A percentile compares a stretch with the other conserved stretches of the same genome.
These are phyloP conservation scores for Lactarius quietus DNA, from an alignment of 768 basidiomycete species.

Conservation along the genomic window DNA sequence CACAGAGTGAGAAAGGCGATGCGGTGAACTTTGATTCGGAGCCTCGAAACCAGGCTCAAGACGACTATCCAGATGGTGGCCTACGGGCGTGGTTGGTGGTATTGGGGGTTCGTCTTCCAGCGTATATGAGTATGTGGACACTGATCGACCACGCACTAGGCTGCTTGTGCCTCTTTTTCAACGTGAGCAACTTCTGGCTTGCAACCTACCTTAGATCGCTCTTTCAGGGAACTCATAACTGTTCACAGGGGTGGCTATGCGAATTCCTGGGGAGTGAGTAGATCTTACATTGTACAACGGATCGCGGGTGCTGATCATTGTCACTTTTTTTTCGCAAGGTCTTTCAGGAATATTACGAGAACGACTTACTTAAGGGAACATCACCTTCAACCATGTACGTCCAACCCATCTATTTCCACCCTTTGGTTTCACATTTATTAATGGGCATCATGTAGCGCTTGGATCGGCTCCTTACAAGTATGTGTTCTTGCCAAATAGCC, in stretches of 20 bases:
- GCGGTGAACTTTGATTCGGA: neutral
- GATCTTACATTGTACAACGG: neutral
- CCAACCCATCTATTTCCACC: neutral
- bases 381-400: slow-evolving; percentile 60
- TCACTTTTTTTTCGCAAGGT: slow-evolving; percentile 38
- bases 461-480: slow-evolving; percentile 78
- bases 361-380: slow-evolving; percentile 43
- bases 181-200: slow-evolving; percentile 34
- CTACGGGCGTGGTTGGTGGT: slow-evolving; percentile 44
- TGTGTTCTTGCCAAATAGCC: slow-evolving; percentile 3
- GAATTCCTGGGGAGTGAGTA: slow-evolving; percentile 72
- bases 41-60: neutral
- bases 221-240: neutral
- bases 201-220: neutral
- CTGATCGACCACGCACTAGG: slow-evolving; percentile 5
- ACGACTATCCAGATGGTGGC: slow-evolving; percentile 25
- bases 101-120: slow-evolving; percentile 34
- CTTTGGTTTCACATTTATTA: neutral
- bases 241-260: slow-evolving; percentile 57
- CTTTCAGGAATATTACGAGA: slow-evolving; percentile 72
- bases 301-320: neutral
- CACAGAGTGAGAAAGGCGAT: no score
- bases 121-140: no score
- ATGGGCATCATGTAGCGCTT: slow-evolving; percentile 46
- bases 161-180: slow-evolving; percentile 40